Conservation (phyloP, 75 land plant genomes). For the Sequoia sempervirens region DNA sequence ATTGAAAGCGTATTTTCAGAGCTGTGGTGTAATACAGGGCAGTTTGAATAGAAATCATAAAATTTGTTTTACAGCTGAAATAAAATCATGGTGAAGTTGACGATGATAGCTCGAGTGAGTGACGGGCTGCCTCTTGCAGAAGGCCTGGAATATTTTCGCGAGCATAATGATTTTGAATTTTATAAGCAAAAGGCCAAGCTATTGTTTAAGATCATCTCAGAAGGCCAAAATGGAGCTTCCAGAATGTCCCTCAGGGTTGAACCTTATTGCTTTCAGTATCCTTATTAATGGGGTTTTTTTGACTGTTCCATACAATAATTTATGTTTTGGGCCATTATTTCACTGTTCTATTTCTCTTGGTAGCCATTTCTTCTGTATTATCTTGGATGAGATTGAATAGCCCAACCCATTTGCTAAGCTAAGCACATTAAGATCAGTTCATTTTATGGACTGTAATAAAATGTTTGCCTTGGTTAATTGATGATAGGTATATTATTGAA, state of each 20-base stretch:
- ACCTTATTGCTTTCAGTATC: constrained; percentile 38
- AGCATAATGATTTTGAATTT: constrained; percentile 14
- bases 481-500: constrained; percentile 27
- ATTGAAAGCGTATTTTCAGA: background rate
- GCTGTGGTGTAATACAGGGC: background rate
- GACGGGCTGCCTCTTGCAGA: constrained; percentile 42
- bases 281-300: background rate
- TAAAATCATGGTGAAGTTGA: constrained; percentile 34
- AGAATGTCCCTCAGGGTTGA: constrained; percentile 35
- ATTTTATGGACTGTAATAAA: background rate
- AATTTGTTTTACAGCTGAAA: background rate
- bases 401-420: background rate
- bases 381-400: background rate
- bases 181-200: constrained; percentile 41
- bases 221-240: constrained; percentile 20
- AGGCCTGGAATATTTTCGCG: constrained; percentile 18
- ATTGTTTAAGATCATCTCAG: constrained; percentile 30
- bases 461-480: background rate
- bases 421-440: background rate
- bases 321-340: too few species aligned
- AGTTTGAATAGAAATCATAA: background rate
- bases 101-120: constrained; percentile 35
- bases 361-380: background rate
- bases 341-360: background rate
- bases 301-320: background rate